Conservation (phyloP, 257 asterid species). For the Petunia secreta region DNA sequence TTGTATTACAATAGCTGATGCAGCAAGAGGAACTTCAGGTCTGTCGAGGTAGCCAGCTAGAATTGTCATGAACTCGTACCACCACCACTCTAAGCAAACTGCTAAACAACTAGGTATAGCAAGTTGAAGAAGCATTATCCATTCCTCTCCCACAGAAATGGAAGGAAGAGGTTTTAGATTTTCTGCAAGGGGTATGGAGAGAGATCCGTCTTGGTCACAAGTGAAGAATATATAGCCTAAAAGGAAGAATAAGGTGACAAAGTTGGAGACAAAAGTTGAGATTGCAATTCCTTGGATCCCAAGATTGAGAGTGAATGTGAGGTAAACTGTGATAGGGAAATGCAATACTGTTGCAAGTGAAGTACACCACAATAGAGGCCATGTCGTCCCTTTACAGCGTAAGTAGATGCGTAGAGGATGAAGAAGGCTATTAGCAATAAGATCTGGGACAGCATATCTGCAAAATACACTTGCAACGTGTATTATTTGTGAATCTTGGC, state of each 20-base stretch:
- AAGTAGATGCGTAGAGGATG: conserved; percentile 83
- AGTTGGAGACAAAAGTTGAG: conserved; percentile 59
- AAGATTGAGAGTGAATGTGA: conserved; percentile 66
- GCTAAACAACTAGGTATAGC: conserved; percentile 80
- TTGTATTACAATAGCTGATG: conserved; percentile 92
- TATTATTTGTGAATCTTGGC: conserved; percentile 76
- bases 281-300: conserved; percentile 82
- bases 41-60: conserved; percentile 79
- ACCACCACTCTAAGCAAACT: conserved; percentile 98
- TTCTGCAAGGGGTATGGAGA: conserved; percentile 42
- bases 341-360: conserved; percentile 64
- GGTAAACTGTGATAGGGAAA: conserved; percentile 69
- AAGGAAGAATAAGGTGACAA: conserved; percentile 65
- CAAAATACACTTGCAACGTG: conserved; percentile 75
- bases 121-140: conserved; percentile 68
- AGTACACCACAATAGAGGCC: conserved; percentile 94
- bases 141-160: conserved; percentile 60
- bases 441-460: conserved; percentile 77
- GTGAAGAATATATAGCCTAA: conserved; percentile 48
- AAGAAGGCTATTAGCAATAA: conserved; percentile 72
- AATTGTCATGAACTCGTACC: conserved; percentile 94
- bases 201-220: conserved; percentile 34
- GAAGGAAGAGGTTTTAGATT: conserved; percentile 38
- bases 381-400: conserved; percentile 80
- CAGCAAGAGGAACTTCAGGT: conserved; percentile 80